Conservation (phyloP, 805 yeast genomes). For the Naumovozyma dairenensis region DNA sequence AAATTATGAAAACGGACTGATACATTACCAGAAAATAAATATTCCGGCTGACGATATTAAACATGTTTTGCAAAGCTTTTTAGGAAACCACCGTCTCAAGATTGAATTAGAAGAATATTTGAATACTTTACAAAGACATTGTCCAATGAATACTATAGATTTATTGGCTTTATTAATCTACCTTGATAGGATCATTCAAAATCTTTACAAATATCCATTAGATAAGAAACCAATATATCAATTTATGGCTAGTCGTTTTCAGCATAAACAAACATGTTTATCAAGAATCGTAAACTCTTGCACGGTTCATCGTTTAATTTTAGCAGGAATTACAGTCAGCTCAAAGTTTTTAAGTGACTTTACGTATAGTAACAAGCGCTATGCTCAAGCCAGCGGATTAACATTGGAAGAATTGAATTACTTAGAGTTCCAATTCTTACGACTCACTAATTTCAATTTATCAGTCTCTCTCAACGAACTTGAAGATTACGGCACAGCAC, state of each 20-base stretch:
- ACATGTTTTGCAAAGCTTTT: too few relatives aligned
- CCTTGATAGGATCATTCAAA: slow-evolving; percentile 85
- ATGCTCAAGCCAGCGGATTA: slow-evolving; percentile 92
- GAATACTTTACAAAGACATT: slow-evolving; percentile 83
- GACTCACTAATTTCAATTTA: slow-evolving; percentile 75
- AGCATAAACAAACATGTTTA: slow-evolving; percentile 1
- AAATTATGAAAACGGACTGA: too few relatives aligned
- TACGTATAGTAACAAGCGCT: slow-evolving; percentile 86
- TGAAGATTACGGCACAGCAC: slow-evolving; percentile 79
- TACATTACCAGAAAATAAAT: too few relatives aligned
- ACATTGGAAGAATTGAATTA: slow-evolving; percentile 89
- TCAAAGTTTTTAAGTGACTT: slow-evolving; percentile 92
- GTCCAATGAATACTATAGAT: slow-evolving; percentile 98
- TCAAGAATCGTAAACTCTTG: slow-evolving; percentile 91
- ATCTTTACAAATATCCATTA: slow-evolving; percentile 20
- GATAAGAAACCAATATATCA: background rate
- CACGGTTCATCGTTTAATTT: slow-evolving; percentile 87
- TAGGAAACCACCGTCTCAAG: too few relatives aligned
- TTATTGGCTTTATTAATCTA: slow-evolving; percentile 83
- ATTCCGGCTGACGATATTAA: too few relatives aligned
- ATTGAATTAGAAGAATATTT: slow-evolving; percentile 83
- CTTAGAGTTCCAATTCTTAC: slow-evolving; percentile 78
- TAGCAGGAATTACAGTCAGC: slow-evolving; percentile 91
- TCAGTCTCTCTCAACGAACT: slow-evolving; percentile 85
- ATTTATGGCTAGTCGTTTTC: background rate